Evolutionary conservation across 306 rosid species (phyloP).

Genomic region (Macrotyloma uniflorum): DNA sequence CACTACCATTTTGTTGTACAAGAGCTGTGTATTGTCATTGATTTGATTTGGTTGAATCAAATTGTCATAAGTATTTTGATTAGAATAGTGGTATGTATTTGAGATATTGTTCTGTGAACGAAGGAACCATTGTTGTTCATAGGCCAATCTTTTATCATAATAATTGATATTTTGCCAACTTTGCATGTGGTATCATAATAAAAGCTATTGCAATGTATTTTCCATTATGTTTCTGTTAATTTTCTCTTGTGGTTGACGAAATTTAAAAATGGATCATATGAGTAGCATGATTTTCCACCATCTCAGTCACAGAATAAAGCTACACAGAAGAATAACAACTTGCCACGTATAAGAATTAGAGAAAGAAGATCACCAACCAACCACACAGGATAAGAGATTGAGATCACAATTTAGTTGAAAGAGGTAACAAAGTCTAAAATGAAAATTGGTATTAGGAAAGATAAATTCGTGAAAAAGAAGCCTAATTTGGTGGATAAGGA

Average conservation of each 20-base stretch:
- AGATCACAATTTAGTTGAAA: neutral
- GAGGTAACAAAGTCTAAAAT: neutral
- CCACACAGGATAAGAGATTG: neutral
- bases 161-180: neutral
- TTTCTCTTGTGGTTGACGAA: neutral
- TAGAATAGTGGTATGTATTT: constrained; percentile 7
- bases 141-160: neutral
- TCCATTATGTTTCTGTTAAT: neutral
- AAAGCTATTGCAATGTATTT: neutral
- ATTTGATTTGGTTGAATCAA: constrained; percentile 61
- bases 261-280: constrained; percentile 3
- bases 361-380: neutral
- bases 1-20: constrained; percentile 40
- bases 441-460: neutral
- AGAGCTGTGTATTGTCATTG: constrained; percentile 53
- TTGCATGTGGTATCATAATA: neutral
- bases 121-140: constrained; percentile 17
- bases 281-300: neutral
- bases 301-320: constrained; percentile 7
- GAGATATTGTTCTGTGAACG: constrained; percentile 29
- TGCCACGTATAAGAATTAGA: neutral
- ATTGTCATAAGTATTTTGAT: constrained; percentile 39
- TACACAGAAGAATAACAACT: neutral
- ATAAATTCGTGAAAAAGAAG: neutral
- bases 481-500: neutral